These are phyloP conservation scores for Malania oleifera DNA, from an alignment of 164 flowering plant genomes.

Conservation along the genomic window DNA sequence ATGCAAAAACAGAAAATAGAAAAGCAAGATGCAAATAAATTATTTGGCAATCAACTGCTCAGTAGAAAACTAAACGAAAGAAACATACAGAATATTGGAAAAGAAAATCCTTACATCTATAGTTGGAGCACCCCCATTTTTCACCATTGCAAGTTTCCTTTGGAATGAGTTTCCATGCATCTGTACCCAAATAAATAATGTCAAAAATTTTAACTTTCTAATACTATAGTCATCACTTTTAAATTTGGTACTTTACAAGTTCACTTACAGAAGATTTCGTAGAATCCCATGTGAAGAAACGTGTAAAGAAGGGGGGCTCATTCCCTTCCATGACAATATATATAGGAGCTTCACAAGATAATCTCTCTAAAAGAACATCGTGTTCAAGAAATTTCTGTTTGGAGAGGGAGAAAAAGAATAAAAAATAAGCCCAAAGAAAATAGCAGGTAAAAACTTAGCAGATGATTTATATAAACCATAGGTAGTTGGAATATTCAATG, in stretches of 20 bases:
- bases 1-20: too few relatives aligned
- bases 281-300: constrained; percentile 94
- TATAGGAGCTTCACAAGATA: constrained; percentile 75
- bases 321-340: constrained; percentile 77
- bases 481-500: too few relatives aligned
- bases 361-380: constrained; percentile 78
- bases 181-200: constrained; percentile 34
- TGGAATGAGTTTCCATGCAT: constrained; percentile 98
- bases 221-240: background rate
- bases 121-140: constrained; percentile 64
- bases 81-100: background rate
- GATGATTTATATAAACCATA: background rate
- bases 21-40: background rate
- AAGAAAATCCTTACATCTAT: constrained; percentile 53
- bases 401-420: background rate
- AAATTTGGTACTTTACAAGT: background rate
- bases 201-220: too few relatives aligned
- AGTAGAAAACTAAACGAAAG: background rate
- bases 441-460: background rate
- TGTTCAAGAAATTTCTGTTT: constrained; percentile 81
- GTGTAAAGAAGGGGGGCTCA: constrained; percentile 89
- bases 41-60: background rate
- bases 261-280: constrained; percentile 77
- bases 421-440: background rate
- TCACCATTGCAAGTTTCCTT: constrained; percentile 73